These are phyloP conservation scores for Russula compacta DNA, from an alignment of 768 basidiomycete species.

Conservation along the genomic window DNA sequence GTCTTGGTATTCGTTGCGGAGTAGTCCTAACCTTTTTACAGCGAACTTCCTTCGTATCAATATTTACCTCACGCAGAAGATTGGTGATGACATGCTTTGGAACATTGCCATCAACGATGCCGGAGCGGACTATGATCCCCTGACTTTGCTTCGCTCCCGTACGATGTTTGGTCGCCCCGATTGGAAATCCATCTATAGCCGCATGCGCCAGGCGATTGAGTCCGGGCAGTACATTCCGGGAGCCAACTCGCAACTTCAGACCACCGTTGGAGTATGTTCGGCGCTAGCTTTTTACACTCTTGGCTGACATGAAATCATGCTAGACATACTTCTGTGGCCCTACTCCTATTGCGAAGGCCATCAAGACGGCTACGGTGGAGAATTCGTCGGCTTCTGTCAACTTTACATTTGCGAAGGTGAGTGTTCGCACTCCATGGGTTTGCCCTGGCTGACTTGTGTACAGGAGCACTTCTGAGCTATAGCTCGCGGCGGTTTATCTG, in stretches of 20 bases:
- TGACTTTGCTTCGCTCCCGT: conserved; percentile 79
- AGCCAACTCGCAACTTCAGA: conserved; percentile 67
- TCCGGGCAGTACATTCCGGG: conserved; percentile 75
- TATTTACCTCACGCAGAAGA: conserved; percentile 82
- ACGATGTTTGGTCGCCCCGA: conserved; percentile 92
- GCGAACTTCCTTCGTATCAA: conserved; percentile 91
- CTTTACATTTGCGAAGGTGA: conserved; percentile 79
- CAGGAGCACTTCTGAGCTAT: conserved; percentile 53
- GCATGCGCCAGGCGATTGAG: conserved; percentile 72
- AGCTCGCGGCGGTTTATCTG: too few relatives aligned
- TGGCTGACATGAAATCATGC: conserved; percentile 3
- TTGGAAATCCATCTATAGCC: conserved; percentile 73
- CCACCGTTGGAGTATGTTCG: conserved; percentile 66
- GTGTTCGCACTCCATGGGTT: conserved; percentile 20
- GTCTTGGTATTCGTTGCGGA: conserved; percentile 26
- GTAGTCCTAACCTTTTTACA: conserved; percentile 24
- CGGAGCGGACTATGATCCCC: conserved; percentile 77
- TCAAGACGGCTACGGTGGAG: conserved; percentile 61
- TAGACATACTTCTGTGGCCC: conserved; percentile 91
- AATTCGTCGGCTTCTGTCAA: conserved; percentile 48
- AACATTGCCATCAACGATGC: conserved; percentile 86
- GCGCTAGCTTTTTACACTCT: neutral
- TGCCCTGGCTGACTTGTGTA: conserved; percentile 9
- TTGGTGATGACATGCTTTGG: conserved; percentile 81
- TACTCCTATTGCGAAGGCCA: conserved; percentile 57